Base-by-base conservation (phyloP, 164 flowering plant species). In the Nymphaea colorata region DNA sequence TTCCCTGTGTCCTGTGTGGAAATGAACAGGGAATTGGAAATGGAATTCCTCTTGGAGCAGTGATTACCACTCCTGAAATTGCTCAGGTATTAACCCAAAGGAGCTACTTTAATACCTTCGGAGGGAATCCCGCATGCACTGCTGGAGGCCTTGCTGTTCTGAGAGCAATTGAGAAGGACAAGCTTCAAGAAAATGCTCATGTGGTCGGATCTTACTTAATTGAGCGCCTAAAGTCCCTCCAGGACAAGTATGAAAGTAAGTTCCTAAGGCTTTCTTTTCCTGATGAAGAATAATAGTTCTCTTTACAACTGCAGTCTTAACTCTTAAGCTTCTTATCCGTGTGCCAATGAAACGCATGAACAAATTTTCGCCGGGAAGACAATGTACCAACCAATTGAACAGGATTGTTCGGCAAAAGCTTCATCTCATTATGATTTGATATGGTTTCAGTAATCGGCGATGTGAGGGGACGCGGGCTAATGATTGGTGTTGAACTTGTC, bases 31-130 rank as follows among this genome's bases (percentile, higher is more conserved):
- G 98, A 15, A 95, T 95, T 76, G 99, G 99, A 59, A 95, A 95
- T 73, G 99, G 99, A 6, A 79, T 88, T 71, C 99, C 99, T 3
- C 77, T 95, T 41, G 99, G 98, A 60, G 99, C 99, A 16, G 97
- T 95, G 68, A 91, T 95, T 18, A 95, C 99, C 47, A 95, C 99
- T 47, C 96, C 98, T 41, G 89, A 92, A 80, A 83, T 95, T 62
- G 98, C 99, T 41, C 74, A 86, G 73, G 91, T 87, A 63, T 78
- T 95, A 84, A 82, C 90, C 57, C 84, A 80, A 3, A 77, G 91
- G 6, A 82, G 75, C 70, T 89, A 92, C 71, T 95, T 84, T 81
- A 95, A 95, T 71, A 95, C 99, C 63, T 95, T 88, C 73, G 99
- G 98, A 61, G 99, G 99, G 63, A 95, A 95, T 67, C 98, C 99